phyloP scores from a whole-genome alignment of 2,329 filamentous ascomycete species.

The Neophaeococcomyces mojaviensis region DNA sequence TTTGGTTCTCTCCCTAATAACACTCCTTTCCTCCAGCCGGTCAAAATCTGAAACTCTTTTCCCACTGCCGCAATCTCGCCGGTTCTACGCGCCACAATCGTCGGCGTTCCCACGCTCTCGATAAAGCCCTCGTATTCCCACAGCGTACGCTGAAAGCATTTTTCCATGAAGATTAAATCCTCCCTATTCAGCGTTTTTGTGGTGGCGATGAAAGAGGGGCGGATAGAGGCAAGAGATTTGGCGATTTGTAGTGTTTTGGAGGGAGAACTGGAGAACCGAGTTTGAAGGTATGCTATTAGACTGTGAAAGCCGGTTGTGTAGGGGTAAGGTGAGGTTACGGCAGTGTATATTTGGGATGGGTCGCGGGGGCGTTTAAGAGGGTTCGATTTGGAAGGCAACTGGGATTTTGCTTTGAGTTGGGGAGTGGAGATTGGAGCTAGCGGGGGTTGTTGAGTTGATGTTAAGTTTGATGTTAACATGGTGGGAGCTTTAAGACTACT shows the following conservation, averaged over 20 bases:
- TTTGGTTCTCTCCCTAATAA: slow-evolving; percentile 82
- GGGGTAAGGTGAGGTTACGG: slow-evolving; percentile 81
- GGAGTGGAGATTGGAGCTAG: slow-evolving; percentile 34
- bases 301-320: slow-evolving; percentile 88
- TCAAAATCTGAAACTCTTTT: slow-evolving; percentile 93
- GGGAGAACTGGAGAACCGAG: slow-evolving; percentile 58
- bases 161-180: slow-evolving; percentile 95
- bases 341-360: slow-evolving; percentile 78
- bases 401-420: slow-evolving; percentile 33
- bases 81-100: slow-evolving; percentile 82
- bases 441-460: slow-evolving; percentile 30
- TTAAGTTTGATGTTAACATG: slow-evolving; percentile 13
- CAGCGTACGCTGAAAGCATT: slow-evolving; percentile 85
- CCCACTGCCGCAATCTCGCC: slow-evolving; percentile 93
- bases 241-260: slow-evolving; percentile 76
- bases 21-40: slow-evolving; percentile 87
- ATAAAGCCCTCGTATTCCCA: slow-evolving; percentile 93
- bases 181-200: slow-evolving; percentile 80
- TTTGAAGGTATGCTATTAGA: slow-evolving; percentile 70
- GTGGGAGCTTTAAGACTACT: slow-evolving; percentile 4
- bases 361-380: slow-evolving; percentile 52
- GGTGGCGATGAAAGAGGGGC: slow-evolving; percentile 86
- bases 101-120: slow-evolving; percentile 78
- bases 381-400: slow-evolving; percentile 25
- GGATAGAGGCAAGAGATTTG: slow-evolving; percentile 78